Evolutionary conservation across 2,329 filamentous ascomycete species (phyloP), one percentile per base, ranked within the genome.

Genomic region (Lojkania enalia): DNA sequence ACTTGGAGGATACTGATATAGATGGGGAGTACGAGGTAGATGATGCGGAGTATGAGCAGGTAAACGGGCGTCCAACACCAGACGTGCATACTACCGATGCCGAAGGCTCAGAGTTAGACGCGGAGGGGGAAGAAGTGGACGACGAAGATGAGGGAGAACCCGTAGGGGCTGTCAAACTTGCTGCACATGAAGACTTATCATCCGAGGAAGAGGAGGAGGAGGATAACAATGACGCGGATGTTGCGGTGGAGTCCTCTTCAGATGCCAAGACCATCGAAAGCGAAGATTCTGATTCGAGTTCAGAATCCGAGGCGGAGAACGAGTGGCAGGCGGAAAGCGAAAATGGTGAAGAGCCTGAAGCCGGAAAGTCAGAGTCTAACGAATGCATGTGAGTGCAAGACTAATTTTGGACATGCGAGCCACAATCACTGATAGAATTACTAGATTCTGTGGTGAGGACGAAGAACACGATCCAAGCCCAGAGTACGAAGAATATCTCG

Each of bases 391-490:
- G 72, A 75, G 80, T 76, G 20, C 15, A 38, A 19, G 14, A n/a
- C 14, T 25, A 32, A 35, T 44, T 43, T 35, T 29, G 64, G 44
- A 48, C 49, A 35, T 23, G 35, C 39, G 18, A 40, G 27, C 19
- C 16, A n/a, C 29, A 40, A 33, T 37, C 49, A 21, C 52, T 66
- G 32, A 63, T 44, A 15, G 20, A 13, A 7, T 3, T n/a, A 9
- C 52, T 72, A 87, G 90, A 54, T 95, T 92, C 61, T 96, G 91
- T 72, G 84, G 84, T 44, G 80, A 89, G 66, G 85, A 88, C 54
- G 89, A 95, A 71, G 87, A 94, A 42, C 79, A 92, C 52, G 89
- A 92, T 58, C 88, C 88, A 1, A 84, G 81, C 52, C 87, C 88
- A 54, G 88, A 91, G 53, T 94, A 86, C 60, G 90, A 94, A 68